Percentiles rank a stretch among this genome's conserved stretches.
These are phyloP conservation scores for Exobasidium cylindrosporum DNA, from an alignment of 1,284 basidiomycete species.

Conservation along the genomic window DNA sequence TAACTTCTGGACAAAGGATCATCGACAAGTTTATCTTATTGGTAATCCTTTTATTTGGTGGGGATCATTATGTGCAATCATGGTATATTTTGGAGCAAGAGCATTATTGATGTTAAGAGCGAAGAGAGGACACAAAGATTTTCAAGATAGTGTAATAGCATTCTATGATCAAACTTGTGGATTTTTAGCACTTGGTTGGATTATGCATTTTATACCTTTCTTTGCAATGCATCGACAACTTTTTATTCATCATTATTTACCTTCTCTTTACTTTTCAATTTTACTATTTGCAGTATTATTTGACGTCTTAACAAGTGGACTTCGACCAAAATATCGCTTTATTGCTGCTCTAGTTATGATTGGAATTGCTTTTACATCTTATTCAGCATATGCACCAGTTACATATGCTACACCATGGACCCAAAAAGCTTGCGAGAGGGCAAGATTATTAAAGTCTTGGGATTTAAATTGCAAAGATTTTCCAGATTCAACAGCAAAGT, in stretches of 20 bases:
- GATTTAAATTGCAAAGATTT: constrained; percentile 79
- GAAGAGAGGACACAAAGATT: constrained; percentile 85
- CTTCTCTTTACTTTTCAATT: constrained; percentile 89
- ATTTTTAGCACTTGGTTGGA: constrained; percentile 93
- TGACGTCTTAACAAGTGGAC: constrained; percentile 75
- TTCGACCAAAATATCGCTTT: constrained; percentile 73
- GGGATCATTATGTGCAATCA: constrained; percentile 78
- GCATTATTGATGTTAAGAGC: constrained; percentile 80
- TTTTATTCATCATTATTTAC: constrained; percentile 90
- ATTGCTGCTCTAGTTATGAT: constrained; percentile 74
- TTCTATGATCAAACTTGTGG: constrained; percentile 89
- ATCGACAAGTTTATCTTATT: constrained; percentile 91
- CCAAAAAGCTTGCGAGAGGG: constrained; percentile 68
- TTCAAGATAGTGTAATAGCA: constrained; percentile 79
- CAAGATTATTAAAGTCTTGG: constrained; percentile 87
- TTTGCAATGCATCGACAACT: constrained; percentile 96
- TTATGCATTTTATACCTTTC: constrained; percentile 93
- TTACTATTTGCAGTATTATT: constrained; percentile 75
- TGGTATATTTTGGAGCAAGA: constrained; percentile 90
- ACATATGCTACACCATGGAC: constrained; percentile 88
- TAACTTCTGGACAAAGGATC: constrained; percentile 88
- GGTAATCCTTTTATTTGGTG: constrained; percentile 96
- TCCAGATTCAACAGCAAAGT: constrained; percentile 31
- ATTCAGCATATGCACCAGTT: constrained; percentile 75
- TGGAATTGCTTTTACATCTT: constrained; percentile 74